Base-by-base conservation (phyloP, 2,329 filamentous ascomycete genomes). In the Blastomyces gilchristii region DNA sequence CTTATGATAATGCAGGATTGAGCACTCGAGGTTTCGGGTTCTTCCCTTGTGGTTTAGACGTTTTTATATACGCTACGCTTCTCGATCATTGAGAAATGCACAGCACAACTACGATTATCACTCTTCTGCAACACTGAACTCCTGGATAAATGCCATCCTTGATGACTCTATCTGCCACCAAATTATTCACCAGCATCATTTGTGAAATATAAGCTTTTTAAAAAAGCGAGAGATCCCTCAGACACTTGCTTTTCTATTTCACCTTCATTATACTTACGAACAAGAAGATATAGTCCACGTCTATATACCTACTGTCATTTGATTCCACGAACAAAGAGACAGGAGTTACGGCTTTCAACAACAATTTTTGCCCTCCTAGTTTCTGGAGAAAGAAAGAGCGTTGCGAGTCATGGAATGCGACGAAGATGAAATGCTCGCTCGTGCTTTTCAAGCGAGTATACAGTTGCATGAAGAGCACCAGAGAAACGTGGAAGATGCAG, bases 401-500 rank as follows among this genome's bases (percentile, higher is more conserved):
- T 18, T 22, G 2, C 28, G 9, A 11, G 18, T 18, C 31, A 56
- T 58, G 56, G 34, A 28, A 22, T 22, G 22, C 18, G 47, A 57
- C 31, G 64, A 63, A 16, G 63, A 64, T 25, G 62, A 65, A 41
- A 58, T 54, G 18, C 65, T 67, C 52, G 57, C 62, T 12, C 54
- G 43, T 11, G 65, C 65, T n/a, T 56, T 67, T 43, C 62, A 64
- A 50, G 65, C 65, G 47, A 65, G 59, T 25, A 41, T 65, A 16
- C 60, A 41, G 31, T 12, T 67, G 6, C 61, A 62, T 25, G 58
- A 64, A 53, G 16, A 61, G 34, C 65, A 63, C n/a, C 62, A 63
- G 39, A 64, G 43, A n/a, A 31, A 16, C 16, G 6, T 57, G n/a
- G 50, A 63, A 5, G 63, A 64, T 6, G 45, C 50, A 0, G 34